Base-by-base conservation (phyloP, 306 rosid genomes). In the Acmispon strigosus region DNA sequence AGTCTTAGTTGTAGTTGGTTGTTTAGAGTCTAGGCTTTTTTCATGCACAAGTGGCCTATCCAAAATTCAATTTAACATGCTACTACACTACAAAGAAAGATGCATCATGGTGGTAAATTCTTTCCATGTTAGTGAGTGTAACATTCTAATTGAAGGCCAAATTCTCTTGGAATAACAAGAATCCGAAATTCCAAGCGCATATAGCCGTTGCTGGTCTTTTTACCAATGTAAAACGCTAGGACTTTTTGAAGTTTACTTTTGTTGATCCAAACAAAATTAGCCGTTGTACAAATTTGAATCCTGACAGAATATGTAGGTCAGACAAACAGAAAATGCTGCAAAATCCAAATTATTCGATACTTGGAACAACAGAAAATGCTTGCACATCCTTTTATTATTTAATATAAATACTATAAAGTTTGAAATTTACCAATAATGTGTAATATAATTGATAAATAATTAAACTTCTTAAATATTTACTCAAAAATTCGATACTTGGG, bases 201-300 rank as follows among this genome's bases (percentile, higher is more conserved):
- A 50, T 72, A 56, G 70, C 77, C 77, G 77, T 75, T 80, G 50
- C 39, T 19, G n/a, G 41, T 13, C 55, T 53, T 69, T 73, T 45
- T 53, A 74, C 63, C 49, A 22, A 27, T 10, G 29, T 11, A 37
- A 68, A 74, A 22, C 7, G 18, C 13, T 17, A 7, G 8, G 27
- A 76, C 44, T 59, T 59, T 76, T 45, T 51, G 4, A 19, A 3
- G 17, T 5, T 69, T 17, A n/a, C 62, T 61, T 69, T 74, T 65
- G n/a, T 66, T 45, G 48, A 71, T 66, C 62, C 65, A 37, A 55
- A 18, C 71, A 2, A 76, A 55, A 47, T 13, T 63, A 53, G 48
- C 79, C 84, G 86, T 79, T 83, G 52, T 48, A 16, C 71, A 42
- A 70, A 67, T 79, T 83, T 72, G 66, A 74, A 79, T 71, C 70